Conservation (phyloP, 352 stramenopile species). For the Phytophthora pluvialis region DNA sequence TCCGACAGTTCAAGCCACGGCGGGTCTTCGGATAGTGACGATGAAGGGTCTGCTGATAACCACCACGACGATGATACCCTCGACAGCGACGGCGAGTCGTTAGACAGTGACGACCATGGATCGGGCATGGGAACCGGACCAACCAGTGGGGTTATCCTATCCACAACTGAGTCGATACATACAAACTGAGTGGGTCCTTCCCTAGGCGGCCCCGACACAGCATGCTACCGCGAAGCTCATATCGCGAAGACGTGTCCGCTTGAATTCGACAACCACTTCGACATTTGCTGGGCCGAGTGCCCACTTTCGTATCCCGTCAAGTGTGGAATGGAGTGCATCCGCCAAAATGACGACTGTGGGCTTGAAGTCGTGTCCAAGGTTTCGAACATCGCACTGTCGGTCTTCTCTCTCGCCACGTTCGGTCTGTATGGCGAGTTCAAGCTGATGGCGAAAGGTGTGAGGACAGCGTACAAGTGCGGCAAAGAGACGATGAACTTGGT, state of each 20-base stretch:
- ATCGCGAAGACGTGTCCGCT: slow-evolving; percentile 32
- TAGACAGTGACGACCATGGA: slow-evolving; percentile 12
- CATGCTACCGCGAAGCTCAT: slow-evolving; percentile 46
- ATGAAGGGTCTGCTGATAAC: not conserved
- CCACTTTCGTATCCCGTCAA: slow-evolving; percentile 42
- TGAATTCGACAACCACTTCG: slow-evolving; percentile 27
- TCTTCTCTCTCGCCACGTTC: slow-evolving; percentile 27
- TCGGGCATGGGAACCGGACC: not conserved
- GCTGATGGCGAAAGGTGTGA: slow-evolving; percentile 28
- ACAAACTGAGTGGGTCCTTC: slow-evolving; percentile 38
- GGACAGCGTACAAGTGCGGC: slow-evolving; percentile 30
- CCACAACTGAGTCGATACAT: slow-evolving; percentile 23
- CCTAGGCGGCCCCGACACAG: slow-evolving; percentile 28
- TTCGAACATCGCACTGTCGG: slow-evolving; percentile 11
- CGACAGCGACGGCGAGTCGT: not conserved
- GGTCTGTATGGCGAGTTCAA: slow-evolving; percentile 29
- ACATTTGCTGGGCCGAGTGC: slow-evolving; percentile 43
- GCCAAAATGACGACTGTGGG: slow-evolving; percentile 44
- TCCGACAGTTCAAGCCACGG: not conserved
- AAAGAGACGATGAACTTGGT: slow-evolving; percentile 37
- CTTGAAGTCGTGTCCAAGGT: slow-evolving; percentile 39
- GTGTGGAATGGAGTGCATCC: slow-evolving; percentile 46
- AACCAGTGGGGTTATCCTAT: not conserved
- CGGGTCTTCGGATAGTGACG: slow-evolving; percentile 10
- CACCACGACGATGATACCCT: not conserved